Base-by-base conservation (phyloP, 1,284 basidiomycete genomes). In the Pisolithus thermaeus region DNA sequence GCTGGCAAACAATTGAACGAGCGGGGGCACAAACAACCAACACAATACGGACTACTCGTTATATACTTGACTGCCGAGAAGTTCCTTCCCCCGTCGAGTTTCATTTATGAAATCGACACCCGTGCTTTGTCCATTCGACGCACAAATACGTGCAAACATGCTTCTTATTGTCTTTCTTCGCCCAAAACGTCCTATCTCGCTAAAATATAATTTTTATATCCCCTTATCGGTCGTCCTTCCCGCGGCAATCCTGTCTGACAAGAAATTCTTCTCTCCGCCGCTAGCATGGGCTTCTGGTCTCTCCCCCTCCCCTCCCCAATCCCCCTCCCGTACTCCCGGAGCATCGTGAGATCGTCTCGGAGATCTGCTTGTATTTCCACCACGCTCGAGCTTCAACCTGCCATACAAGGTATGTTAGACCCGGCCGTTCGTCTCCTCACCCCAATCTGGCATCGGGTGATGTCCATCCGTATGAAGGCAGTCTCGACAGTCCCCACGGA, bases 1-100 rank as follows among this genome's bases (percentile, higher is more conserved):
- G 62, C 59, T 59, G 72, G 68, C 20, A 39, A 79, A 83, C 81
- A 82, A 84, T 83, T 81, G 76, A 68, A 72, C 70, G 70, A 70
- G 75, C 72, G 78, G 77, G 77, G 75, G 76, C 78, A 77, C 71
- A 75, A 76, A 46, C 76, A 71, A 64, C 67, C 70, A 71, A 74
- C 71, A 83, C 80, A 83, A 79, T 78, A 78, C 75, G 68, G 47
- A 60, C 62, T 62, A 70, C 70, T 69, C 69, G 74, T 76, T 83
- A 80, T 84, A 84, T 84, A 84, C 73, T 63, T 58, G 63, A 14
- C 59, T 53, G 58, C 59, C 62, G 57, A 59, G 59, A 59, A 57
- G 18, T 20, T 20, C 18, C 18, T 51, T 35, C 44, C 22, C 20
- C 50, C 49, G 56, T 39, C 58, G 57, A 62, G 49, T 58, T 59